Percentiles rank a stretch among this genome's conserved stretches.
Conservation (phyloP, 192 early-diverging fungal genomes). For the Backusella tarrabulga region DNA sequence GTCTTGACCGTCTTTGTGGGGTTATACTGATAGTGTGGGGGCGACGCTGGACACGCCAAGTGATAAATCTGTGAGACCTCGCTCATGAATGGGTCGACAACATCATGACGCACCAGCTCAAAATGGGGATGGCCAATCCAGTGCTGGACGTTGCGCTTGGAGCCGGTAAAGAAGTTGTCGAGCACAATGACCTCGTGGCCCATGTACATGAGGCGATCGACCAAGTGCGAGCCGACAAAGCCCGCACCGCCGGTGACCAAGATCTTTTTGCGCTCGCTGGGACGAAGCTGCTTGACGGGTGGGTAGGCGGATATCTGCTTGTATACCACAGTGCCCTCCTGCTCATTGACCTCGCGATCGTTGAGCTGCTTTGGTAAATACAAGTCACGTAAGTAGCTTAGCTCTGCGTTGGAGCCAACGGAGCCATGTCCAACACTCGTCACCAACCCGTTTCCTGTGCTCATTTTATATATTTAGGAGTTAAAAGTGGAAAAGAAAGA, state of each 20-base stretch:
- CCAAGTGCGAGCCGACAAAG: slow-evolving; percentile 83
- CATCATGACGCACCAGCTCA: slow-evolving; percentile 79
- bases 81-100: slow-evolving; percentile 80
- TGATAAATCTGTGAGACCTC: slow-evolving; percentile 87
- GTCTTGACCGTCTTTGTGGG: slow-evolving; percentile 88
- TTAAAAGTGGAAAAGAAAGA: neutral
- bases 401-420: slow-evolving; percentile 35
- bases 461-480: neutral
- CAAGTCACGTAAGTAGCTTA: slow-evolving; percentile 32
- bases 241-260: slow-evolving; percentile 87
- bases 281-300: slow-evolving; percentile 54
- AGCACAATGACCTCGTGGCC: slow-evolving; percentile 78
- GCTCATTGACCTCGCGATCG: slow-evolving; percentile 22
- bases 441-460: slow-evolving; percentile 6
- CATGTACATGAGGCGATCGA: slow-evolving; percentile 79
- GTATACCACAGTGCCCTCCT: slow-evolving; percentile 43
- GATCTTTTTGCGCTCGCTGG: slow-evolving; percentile 62
- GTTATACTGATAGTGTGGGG: slow-evolving; percentile 86
- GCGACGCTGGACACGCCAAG: slow-evolving; percentile 85
- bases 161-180: slow-evolving; percentile 84
- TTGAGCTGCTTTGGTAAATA: slow-evolving; percentile 35
- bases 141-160: slow-evolving; percentile 73
- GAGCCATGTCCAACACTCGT: slow-evolving; percentile 33
- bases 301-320: slow-evolving; percentile 47
- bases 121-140: slow-evolving; percentile 85